Percentiles rank a stretch among this genome's conserved stretches.
Evolutionary conservation across 2,329 filamentous ascomycete genomes (phyloP).

Genomic region (Podosphaera xanthii): DNA sequence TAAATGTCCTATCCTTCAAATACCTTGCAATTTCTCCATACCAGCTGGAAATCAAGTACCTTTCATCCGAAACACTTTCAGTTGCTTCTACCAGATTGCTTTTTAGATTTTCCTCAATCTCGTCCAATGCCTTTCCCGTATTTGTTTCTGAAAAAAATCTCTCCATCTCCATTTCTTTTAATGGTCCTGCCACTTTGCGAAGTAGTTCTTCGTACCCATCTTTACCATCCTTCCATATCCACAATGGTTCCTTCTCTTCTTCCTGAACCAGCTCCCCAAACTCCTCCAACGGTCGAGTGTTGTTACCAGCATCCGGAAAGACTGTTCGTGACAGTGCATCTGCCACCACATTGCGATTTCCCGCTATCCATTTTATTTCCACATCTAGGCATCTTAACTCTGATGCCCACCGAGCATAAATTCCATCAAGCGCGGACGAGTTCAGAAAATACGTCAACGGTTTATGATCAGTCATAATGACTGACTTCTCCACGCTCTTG

Average conservation of each 20-base stretch:
- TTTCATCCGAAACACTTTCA: too few relatives aligned
- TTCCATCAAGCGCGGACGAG: neutral
- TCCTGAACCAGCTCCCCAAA: neutral
- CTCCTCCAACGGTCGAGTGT: neutral
- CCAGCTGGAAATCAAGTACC: too few relatives aligned
- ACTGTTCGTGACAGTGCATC: neutral
- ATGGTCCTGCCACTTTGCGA: too few relatives aligned
- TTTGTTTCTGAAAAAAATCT: too few relatives aligned
- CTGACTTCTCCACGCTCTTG: too few relatives aligned
- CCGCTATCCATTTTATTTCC: neutral
- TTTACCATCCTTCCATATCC: neutral
- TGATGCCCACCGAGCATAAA: neutral
- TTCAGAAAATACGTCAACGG: neutral
- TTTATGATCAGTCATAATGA: neutral
- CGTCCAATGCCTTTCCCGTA: too few relatives aligned
- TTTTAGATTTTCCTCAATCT: too few relatives aligned
- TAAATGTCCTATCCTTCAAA: neutral
- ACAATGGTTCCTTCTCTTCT: neutral
- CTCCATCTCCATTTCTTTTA: too few relatives aligned
- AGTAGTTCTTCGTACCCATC: neutral
- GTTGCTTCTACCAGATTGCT: too few relatives aligned
- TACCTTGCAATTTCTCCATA: neutral
- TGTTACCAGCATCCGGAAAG: neutral
- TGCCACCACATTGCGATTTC: neutral
- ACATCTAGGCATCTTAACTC: neutral